A percentile compares a stretch with the other conserved stretches of the same genome.
Conservation (phyloP, 2,329 filamentous ascomycete species). For the Leptographium procerum region DNA sequence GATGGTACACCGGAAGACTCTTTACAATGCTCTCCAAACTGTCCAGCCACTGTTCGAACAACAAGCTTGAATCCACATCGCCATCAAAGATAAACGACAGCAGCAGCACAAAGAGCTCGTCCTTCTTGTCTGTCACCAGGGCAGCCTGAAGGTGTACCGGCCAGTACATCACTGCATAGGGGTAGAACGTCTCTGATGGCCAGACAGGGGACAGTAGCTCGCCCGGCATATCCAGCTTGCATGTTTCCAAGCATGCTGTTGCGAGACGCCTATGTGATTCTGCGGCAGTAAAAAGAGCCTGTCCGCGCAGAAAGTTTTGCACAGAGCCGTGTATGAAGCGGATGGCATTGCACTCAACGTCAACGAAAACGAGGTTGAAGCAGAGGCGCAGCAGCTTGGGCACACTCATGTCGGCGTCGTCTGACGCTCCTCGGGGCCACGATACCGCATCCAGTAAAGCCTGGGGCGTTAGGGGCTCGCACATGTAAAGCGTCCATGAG, state of each 20-base stretch:
- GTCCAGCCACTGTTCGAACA: background rate
- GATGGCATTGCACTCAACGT: background rate
- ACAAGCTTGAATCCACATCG: background rate
- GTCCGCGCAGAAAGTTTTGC: background rate
- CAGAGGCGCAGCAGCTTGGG: background rate
- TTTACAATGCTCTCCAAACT: background rate
- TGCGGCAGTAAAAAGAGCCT: background rate
- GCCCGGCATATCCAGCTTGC: background rate
- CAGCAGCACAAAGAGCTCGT: background rate
- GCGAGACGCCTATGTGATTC: background rate
- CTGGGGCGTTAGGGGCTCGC: background rate
- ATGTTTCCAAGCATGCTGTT: background rate
- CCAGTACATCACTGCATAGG: background rate
- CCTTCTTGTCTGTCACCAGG: background rate
- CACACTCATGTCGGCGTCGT: background rate
- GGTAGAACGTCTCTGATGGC: background rate
- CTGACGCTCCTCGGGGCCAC: background rate
- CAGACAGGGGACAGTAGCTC: background rate
- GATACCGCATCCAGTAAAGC: background rate
- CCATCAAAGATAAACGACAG: background rate
- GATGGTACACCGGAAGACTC: background rate
- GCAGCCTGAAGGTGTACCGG: background rate
- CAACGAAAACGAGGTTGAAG: background rate
- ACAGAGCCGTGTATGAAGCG: background rate
- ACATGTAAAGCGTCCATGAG: background rate